These are phyloP conservation scores for Scytalidium sp. DNA, from an alignment of 2,329 filamentous ascomycete species.

Conservation along the genomic window DNA sequence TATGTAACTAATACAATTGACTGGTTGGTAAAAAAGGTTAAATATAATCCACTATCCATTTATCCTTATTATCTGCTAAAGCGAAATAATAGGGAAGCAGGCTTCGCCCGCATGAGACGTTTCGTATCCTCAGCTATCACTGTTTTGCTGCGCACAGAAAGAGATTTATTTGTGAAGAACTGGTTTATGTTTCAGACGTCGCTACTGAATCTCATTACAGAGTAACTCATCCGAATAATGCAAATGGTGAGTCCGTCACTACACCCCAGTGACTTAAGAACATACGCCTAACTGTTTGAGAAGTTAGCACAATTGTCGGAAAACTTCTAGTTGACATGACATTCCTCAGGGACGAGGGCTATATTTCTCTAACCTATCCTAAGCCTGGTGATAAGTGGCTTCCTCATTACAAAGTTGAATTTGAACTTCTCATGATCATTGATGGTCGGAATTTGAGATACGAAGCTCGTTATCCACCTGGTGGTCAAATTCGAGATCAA, in stretches of 20 bases:
- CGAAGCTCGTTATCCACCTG: constrained; percentile 13
- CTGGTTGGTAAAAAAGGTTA: constrained; percentile 16
- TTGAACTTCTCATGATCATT: constrained; percentile 15
- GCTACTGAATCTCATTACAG: constrained; percentile 9
- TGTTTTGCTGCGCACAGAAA: constrained; percentile 7
- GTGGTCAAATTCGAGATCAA: constrained; percentile 4
- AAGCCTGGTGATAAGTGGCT: not conserved
- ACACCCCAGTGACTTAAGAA: not conserved
- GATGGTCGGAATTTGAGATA: constrained; percentile 15
- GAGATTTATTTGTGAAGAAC: constrained; percentile 14
- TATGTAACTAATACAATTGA: constrained; percentile 13
- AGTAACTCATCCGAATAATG: constrained; percentile 7
- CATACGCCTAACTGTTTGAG: not conserved
- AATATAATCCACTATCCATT: not conserved
- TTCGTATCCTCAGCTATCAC: constrained; percentile 6
- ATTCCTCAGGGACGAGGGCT: constrained; percentile 10
- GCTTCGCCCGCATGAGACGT: constrained; percentile 1
- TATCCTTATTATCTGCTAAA: not conserved
- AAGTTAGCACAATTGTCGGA: constrained; percentile 13
- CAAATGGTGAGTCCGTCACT: constrained; percentile 4
- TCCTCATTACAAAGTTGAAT: constrained; percentile 11
- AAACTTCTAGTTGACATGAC: constrained; percentile 15
- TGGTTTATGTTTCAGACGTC: constrained; percentile 14
- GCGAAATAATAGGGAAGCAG: constrained; percentile 2
- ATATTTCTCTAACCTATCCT: constrained; percentile 7